Base-by-base conservation (phyloP, 495 filamentous ascomycete genomes). In the Astrothelium subdiscretum region DNA sequence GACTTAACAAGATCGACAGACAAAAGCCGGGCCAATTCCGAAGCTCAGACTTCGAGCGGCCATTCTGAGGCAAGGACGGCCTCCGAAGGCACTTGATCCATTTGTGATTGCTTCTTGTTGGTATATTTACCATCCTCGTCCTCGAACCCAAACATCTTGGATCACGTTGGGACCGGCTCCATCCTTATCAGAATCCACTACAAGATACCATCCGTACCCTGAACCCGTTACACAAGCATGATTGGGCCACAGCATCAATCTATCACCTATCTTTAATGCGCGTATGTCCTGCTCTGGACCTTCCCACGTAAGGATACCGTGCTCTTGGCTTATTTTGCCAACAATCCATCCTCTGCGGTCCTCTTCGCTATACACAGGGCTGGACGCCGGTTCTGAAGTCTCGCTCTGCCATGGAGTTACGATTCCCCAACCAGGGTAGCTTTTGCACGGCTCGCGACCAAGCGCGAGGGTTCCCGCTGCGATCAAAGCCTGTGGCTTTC, bases 211-310 rank as follows among this genome's bases (percentile, higher is more conserved):
- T 6, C 82, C 85, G 71, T 84, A 87, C 1, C 83, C 82, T 0
- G 84, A 85, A 0, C 87, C 86, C 3, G 89, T 83, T 59, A 94
- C 86, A 68, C 91, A 95, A 42, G 88, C 82, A 73, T 96, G 91
- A 68, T 95, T 95, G 0, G 91, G 90, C 80, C 85, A 92, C 12
- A 95, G 76, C 57, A 85, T 78, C 27, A 94, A 78, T 59, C 83
- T 81, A 66, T 83, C 72, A 10, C 85, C 86, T 27, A 85, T 74
- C 22, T 62, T 54, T 72, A 90, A 58, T 74, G 78, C 70, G 66
- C 83, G 78, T 76, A 88, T 69, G 65, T 79, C 66, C 66, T 79
- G 75, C 68, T 68, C 42, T 57, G 62, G 1, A 69, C 81, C 65
- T 68, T 74, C 72, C 80, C 81, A 76, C 2, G 60, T 65, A 32